Percentiles rank a stretch among this genome's conserved stretches.
Evolutionary conservation across 139 green algal genomes (phyloP).

Genomic region (Tetraselmis chui): DNA sequence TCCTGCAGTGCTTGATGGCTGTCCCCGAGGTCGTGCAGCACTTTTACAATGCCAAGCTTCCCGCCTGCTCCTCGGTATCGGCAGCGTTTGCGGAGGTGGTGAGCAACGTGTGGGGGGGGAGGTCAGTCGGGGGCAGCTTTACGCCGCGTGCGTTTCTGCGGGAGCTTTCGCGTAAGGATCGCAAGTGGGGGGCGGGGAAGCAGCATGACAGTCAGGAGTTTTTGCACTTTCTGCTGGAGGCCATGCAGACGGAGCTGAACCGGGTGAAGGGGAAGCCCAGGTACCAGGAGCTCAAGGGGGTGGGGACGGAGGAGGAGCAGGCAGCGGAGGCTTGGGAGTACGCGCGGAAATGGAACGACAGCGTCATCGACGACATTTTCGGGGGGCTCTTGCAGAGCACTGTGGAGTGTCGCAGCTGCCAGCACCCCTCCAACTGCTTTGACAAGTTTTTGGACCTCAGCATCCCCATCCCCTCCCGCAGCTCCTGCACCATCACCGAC

Average conservation of each 20-base stretch:
- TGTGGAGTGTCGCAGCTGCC: slow-evolving; percentile 55
- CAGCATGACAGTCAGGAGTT: slow-evolving; percentile 42
- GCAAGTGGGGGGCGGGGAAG: slow-evolving; percentile 13
- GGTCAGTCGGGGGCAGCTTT: neutral
- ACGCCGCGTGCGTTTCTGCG: neutral
- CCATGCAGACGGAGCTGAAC: slow-evolving; percentile 50
- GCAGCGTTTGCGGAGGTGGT: slow-evolving; percentile 39
- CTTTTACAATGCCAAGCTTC: neutral
- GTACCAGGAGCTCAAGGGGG: slow-evolving; percentile 51
- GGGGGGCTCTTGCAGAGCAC: slow-evolving; percentile 71
- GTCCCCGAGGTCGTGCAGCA: slow-evolving; percentile 37
- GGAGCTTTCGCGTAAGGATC: slow-evolving; percentile 7
- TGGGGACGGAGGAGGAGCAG: slow-evolving; percentile 50
- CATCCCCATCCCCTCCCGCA: slow-evolving; percentile 49
- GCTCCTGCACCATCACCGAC: slow-evolving; percentile 14
- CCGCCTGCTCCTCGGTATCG: slow-evolving; percentile 20
- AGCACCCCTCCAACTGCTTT: slow-evolving; percentile 55
- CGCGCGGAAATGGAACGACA: slow-evolving; percentile 51
- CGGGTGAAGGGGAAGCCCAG: slow-evolving; percentile 30
- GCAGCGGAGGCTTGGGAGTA: slow-evolving; percentile 52
- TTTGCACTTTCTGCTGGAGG: slow-evolving; percentile 45
- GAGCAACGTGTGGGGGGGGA: slow-evolving; percentile 21
- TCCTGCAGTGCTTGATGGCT: slow-evolving; percentile 51
- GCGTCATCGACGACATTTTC: slow-evolving; percentile 69
- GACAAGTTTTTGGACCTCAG: slow-evolving; percentile 69